Conservation (phyloP, 2,329 filamentous ascomycete genomes). For the Teratosphaeria pseudoeucalypti region DNA sequence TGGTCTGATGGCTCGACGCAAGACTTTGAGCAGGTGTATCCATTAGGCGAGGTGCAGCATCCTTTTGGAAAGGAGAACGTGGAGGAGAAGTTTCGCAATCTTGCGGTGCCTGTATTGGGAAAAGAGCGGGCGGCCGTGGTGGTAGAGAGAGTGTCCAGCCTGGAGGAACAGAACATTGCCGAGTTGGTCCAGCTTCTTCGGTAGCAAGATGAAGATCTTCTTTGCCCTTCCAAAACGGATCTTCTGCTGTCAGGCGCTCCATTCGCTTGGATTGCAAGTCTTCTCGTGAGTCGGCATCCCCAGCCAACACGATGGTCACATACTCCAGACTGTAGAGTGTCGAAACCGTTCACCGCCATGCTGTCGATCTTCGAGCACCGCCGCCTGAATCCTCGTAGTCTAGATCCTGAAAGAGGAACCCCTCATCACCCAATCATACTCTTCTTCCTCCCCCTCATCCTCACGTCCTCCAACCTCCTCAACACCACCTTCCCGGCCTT, state of each 20-base stretch:
- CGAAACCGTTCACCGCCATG: not conserved
- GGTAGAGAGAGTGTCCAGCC: slow-evolving; percentile 11
- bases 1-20: slow-evolving; percentile 16
- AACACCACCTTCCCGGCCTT: slow-evolving; percentile 66
- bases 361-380: not conserved
- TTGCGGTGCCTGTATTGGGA: slow-evolving; percentile 16
- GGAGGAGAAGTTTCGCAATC: slow-evolving; percentile 19
- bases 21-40: slow-evolving; percentile 12
- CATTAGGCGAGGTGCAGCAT: slow-evolving; percentile 21
- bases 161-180: slow-evolving; percentile 13
- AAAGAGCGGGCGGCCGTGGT: slow-evolving; percentile 12
- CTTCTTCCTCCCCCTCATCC: slow-evolving; percentile 87
- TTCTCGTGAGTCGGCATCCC: too few species aligned
- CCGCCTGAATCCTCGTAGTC: not conserved
- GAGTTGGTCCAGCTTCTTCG: slow-evolving; percentile 6
- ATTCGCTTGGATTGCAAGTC: not conserved
- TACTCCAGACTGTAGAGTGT: not conserved
- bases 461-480: slow-evolving; percentile 78
- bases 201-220: not conserved
- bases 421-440: slow-evolving; percentile 75
- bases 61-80: slow-evolving; percentile 20
- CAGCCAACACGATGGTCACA: not conserved
- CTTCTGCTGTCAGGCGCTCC: too few species aligned
- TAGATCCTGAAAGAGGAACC: not conserved
- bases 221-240: not conserved